Evolutionary conservation across 2,329 filamentous ascomycete genomes (phyloP), one percentile per base, ranked within the genome.

Genomic region (Phaeomoniella chlamydospora): DNA sequence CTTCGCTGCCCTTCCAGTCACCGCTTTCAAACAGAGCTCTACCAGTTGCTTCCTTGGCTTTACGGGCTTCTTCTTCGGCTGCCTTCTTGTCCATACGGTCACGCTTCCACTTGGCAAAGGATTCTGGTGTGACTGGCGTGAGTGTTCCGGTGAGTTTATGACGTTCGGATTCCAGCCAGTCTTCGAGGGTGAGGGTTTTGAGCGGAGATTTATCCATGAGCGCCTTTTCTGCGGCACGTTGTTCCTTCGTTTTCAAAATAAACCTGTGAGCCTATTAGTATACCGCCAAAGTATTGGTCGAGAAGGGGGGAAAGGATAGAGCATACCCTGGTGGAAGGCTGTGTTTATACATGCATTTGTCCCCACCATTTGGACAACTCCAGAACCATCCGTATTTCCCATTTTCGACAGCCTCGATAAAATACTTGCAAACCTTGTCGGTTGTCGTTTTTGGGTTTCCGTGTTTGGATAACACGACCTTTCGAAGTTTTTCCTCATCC

Each of bases 361-460:
- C 81, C 44, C 83, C 88, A 45, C 86, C 87, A 53, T 96, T 96
- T 33, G 90, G 90, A 71, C 90, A 98, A 40, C 77, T 70, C 90
- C 90, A 98, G 64, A 98, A 96, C 90, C 90, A 98, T 43, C 90
- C 90, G 52, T 98, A 98, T 62, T 96, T 98, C 51, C 86, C 83
- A 54, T 98, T 90, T 62, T 98, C 90, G 43, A 98, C 90, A 16
- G 90, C 90, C 47, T 87, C 79, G 55, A 96, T 90, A 57, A 98
- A 98, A 68, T 67, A 94, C 62, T 96, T 98, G 83, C 90, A 98
- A 46, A 98, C 90, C 64, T 96, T 98, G 56, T 98, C 90, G 33
- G 90, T 98, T 4, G 82, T 83, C 15, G 87, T 94, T 56, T 80
- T 77, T 41, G 93, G 90, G 60, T 98, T 98, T 36, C 90, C 90